Base-by-base conservation (phyloP, 2,329 filamentous ascomycete genomes). In the Ceratocystis cacaofunesta region DNA sequence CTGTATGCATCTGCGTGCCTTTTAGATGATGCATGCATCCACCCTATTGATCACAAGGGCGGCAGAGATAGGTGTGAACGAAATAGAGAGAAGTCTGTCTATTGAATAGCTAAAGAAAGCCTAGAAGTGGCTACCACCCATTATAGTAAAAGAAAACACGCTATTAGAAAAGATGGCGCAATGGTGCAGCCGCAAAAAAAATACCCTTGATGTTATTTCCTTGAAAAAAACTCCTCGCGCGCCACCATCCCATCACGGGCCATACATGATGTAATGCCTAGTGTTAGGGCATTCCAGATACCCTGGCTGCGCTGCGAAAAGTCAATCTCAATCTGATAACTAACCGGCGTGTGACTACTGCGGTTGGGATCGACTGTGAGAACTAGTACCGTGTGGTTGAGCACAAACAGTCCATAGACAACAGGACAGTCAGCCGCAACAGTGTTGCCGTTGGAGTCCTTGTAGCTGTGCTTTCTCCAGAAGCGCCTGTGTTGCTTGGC, bases 271-370 rank as follows among this genome's bases (percentile, higher is more conserved):
- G 60, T 58, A 17, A 77, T 72, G 7, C 76, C 77, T 8, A 77
- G 64, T 3, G 77, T 78, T 46, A 78, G 69, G 1, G 76, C 77
- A 68, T 78, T 78, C 77, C 77, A 78, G 25, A 78, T 72, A 63
- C 76, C 74, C 69, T 78, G 76, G 19, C 73, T 70, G 10, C 70
- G 70, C 55, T 77, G 73, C 63, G 72, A 70, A 57, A 78, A 77
- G 58, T 76, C 71, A 25, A 74, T 70, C 58, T 77, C 74, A n/a
- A 77, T 73, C 58, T 78, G 77, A 64, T 75, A 78, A 68, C 75
- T 78, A 41, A 78, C 72, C 62, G 74, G 73, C n/a, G 72, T 73
- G 3, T 71, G 58, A 1, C 73, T 69, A 2, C 71, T 74, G 61
- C 74, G 74, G 22, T 75, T 70, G 0, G 77, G 72, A 65, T 78